Conservation (phyloP, 2,329 filamentous ascomycete species). For the Cadophora malorum region DNA sequence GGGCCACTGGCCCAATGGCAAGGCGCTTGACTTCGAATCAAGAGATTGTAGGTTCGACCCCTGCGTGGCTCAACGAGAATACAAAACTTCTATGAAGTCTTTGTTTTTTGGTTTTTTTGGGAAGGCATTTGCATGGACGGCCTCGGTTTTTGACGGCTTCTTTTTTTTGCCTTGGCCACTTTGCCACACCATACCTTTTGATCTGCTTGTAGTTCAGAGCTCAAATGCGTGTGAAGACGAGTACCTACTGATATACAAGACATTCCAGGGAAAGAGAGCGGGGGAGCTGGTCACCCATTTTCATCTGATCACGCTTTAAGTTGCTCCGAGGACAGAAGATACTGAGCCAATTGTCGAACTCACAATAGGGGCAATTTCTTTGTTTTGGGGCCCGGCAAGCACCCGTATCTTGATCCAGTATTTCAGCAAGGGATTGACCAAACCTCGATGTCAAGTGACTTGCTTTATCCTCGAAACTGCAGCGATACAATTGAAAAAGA, state of each 20-base stretch:
- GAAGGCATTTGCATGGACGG: background rate
- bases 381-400: background rate
- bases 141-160: background rate
- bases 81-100: background rate
- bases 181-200: too few relatives aligned
- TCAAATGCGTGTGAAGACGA: too few relatives aligned
- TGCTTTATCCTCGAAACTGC: too few relatives aligned
- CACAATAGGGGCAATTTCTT: background rate
- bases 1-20: slow-evolving; percentile 53
- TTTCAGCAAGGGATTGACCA: background rate
- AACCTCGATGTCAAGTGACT: background rate
- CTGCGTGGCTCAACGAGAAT: slow-evolving; percentile 34
- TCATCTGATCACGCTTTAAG: too few relatives aligned
- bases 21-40: slow-evolving; percentile 60
- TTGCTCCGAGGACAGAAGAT: background rate
- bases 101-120: background rate
- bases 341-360: background rate
- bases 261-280: too few relatives aligned
- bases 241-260: too few relatives aligned
- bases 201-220: too few relatives aligned
- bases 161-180: background rate
- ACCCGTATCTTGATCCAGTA: background rate
- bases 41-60: slow-evolving; percentile 57
- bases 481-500: background rate
- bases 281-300: too few relatives aligned